phyloP scores from a whole-genome alignment of 169 alveolate species.

The Perkinsus chesapeaki region DNA sequence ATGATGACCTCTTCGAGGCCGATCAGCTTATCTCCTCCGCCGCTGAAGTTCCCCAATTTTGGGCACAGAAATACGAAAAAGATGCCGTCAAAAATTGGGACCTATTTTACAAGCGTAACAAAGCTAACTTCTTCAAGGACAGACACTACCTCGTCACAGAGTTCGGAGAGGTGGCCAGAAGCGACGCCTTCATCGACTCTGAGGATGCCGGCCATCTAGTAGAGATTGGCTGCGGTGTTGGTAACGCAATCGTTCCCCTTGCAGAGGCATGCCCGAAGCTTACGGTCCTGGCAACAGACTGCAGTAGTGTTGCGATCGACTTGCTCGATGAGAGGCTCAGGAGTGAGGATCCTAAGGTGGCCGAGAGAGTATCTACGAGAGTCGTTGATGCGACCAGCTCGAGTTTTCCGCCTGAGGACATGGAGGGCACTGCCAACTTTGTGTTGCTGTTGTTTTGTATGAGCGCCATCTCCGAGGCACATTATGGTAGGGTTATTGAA shows the following conservation, averaged over 20 bases:
- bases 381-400: constrained; percentile 13
- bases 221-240: constrained; percentile 93
- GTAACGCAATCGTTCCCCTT: constrained; percentile 82
- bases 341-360: background rate
- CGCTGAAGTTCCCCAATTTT: background rate
- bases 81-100: constrained; percentile 75
- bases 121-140: constrained; percentile 76
- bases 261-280: constrained; percentile 20
- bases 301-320: background rate
- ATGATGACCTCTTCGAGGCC: background rate
- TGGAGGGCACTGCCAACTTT: constrained; percentile 54
- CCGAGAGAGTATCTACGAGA: constrained; percentile 6
- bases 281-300: background rate
- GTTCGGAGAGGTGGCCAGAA: constrained; percentile 52
- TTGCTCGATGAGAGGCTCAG: background rate
- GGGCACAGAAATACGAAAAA: background rate
- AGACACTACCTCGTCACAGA: constrained; percentile 77
- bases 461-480: constrained; percentile 79
- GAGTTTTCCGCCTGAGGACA: background rate
- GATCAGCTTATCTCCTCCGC: background rate
- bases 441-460: constrained; percentile 76
- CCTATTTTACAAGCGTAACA: constrained; percentile 76
- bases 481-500: constrained; percentile 44
- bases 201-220: constrained; percentile 33
- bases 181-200: background rate